Evolutionary conservation across 768 basidiomycete species (phyloP), one percentile per base, ranked within the genome.

Genomic region (Suillus fuscotomentosus): DNA sequence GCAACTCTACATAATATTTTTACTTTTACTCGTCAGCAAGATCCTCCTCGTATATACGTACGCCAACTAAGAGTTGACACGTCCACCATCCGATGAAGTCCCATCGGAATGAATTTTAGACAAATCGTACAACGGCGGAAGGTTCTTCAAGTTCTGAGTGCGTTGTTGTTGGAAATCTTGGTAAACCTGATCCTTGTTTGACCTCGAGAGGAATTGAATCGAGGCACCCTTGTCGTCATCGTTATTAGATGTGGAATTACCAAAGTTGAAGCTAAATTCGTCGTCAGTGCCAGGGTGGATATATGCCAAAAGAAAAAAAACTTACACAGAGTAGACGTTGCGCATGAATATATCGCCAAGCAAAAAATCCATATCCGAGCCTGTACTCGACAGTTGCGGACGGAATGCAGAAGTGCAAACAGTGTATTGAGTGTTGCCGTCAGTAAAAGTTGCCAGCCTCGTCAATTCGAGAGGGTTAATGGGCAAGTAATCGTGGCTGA

Each of bases 401-500:
- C 70, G 73, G 50, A 81, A 75, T 1, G 80, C 65, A 22, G 76
- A 73, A 22, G 76, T 62, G 68, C 83, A 84, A 50, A 79, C 76
- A 1, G 79, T 78, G 61, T 77, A 78, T 9, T 78, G 71, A 2
- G 76, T 66, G 6, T 77, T 76, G 20, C 71, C 56, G 5, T 67
- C 63, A 4, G 66, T 43, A 50, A 78, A 72, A 2, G 70, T 66
- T 8, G 66, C 65, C 27, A 79, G 73, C 8, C 71, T 72, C 24
- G 73, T 77, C 41, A 84, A 61, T 60, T 84, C 83, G 47, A 84
- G 73, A 24, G 83, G 82, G 61, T 84, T 80, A 56, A 84, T 74
- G 14, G 80, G 70, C 61, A 76, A 81, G 14, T 69, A 51, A 56
- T 74, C 69, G 39, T 70, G 73, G 10, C 80, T 79, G 56, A 43